A percentile compares a stretch with the other conserved stretches of the same genome.
phyloP scores from a whole-genome alignment of 2,329 filamentous ascomycete genomes.

The Hymenoscyphus fructigenus region DNA sequence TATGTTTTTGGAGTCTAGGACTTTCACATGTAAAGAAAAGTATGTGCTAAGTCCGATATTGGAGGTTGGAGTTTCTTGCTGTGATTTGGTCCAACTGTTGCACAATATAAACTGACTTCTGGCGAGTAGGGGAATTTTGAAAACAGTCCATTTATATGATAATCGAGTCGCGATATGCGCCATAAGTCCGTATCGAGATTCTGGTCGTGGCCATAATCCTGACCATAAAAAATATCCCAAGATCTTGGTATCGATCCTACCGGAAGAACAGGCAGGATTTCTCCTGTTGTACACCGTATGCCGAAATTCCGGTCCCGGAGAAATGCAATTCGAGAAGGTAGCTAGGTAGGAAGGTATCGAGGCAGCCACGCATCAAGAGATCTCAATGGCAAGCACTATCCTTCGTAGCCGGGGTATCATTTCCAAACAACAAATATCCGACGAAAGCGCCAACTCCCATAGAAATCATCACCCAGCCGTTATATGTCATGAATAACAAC shows the following conservation, averaged over 20 bases:
- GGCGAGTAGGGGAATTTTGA: too few species aligned
- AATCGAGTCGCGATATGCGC: too few species aligned
- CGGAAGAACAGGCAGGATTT: neutral
- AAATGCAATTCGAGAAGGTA: neutral
- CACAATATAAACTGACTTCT: too few species aligned
- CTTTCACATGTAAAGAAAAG: too few species aligned
- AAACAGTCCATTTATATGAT: too few species aligned
- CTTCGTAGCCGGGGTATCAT: conserved; percentile 69
- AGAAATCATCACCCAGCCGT: conserved; percentile 94
- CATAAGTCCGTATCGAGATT: neutral
- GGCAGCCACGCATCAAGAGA: neutral
- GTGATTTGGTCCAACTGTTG: too few species aligned
- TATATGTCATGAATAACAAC: conserved; percentile 99
- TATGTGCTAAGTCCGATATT: too few species aligned
- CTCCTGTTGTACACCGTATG: too few species aligned
- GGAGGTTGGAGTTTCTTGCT: too few species aligned
- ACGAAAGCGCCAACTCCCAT: conserved; percentile 86
- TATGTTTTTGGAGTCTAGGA: too few species aligned
- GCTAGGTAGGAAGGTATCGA: neutral
- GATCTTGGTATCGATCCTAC: neutral
- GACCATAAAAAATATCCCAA: neutral
- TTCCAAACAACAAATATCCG: conserved; percentile 81
- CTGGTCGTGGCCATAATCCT: neutral
- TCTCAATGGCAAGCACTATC: conserved; percentile 83
- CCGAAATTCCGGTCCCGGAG: neutral